Evolutionary conservation across 208 protist genomes (phyloP).

Genomic region (Acanthamoeba culbertsoni): DNA sequence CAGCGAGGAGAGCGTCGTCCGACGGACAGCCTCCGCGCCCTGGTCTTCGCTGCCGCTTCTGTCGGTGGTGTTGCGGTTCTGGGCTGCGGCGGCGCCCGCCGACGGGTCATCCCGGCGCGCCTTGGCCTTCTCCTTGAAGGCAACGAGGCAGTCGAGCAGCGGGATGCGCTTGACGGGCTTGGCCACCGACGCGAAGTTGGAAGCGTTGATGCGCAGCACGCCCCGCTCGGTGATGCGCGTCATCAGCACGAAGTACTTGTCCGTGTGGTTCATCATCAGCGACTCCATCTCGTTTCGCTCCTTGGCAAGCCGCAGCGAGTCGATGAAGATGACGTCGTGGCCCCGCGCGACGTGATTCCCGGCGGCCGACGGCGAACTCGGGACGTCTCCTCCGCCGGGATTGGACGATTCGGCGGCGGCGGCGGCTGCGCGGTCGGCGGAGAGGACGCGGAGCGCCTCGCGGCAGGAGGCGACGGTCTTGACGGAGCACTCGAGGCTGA

Average conservation of each 20-base stretch:
- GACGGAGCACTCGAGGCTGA: background rate
- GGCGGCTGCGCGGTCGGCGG: background rate
- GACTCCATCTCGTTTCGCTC: background rate
- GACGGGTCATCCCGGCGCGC: background rate
- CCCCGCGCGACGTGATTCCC: background rate
- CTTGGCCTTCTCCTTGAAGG: background rate
- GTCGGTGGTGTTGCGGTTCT: background rate
- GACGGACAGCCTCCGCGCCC: no score
- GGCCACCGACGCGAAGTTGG: background rate
- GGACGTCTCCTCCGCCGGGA: background rate
- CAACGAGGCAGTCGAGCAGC: background rate
- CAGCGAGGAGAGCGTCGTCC: no score
- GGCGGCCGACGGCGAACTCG: background rate
- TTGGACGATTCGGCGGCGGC: background rate
- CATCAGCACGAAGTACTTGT: background rate
- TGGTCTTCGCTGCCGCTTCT: no score
- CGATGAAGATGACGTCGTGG: background rate
- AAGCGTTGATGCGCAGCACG: background rate
- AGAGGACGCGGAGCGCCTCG: background rate
- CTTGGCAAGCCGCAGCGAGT: background rate
- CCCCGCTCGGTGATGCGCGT: background rate
- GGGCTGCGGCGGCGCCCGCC: background rate
- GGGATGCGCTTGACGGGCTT: constrained; percentile 12
- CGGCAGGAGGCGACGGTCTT: background rate
- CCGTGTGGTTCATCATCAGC: background rate